Conservation (phyloP, 2,329 filamentous ascomycete species). For the Tolypocladium inflatum region DNA sequence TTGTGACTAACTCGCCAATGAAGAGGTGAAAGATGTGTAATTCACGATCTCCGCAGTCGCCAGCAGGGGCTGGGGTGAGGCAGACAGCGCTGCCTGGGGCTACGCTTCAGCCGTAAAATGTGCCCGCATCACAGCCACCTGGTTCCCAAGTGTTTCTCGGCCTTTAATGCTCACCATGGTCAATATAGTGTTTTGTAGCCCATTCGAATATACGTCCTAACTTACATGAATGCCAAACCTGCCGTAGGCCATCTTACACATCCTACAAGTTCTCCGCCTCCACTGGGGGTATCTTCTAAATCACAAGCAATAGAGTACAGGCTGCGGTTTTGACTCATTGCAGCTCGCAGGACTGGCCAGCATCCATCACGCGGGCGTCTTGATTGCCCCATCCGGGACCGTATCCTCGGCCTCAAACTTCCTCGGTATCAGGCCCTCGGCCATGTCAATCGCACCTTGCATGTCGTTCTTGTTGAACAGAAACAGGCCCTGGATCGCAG, state of each 20-base stretch:
- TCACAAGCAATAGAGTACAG: neutral
- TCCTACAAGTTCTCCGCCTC: neutral
- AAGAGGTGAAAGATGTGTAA: neutral
- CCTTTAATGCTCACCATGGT: too few species aligned
- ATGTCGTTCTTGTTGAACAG: slow-evolving; percentile 90
- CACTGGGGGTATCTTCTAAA: slow-evolving; percentile 7
- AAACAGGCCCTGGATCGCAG: slow-evolving; percentile 88
- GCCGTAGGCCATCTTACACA: neutral
- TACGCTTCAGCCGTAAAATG: too few species aligned
- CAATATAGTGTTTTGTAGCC: neutral
- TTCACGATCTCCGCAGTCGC: neutral
- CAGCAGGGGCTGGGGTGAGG: neutral
- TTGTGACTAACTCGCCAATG: neutral
- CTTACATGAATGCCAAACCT: neutral
- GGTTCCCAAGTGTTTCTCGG: neutral
- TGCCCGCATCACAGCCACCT: neutral
- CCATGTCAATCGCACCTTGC: slow-evolving; percentile 76
- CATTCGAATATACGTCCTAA: neutral
- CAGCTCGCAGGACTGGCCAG: neutral
- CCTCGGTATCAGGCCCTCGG: slow-evolving; percentile 53
- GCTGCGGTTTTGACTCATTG: neutral
- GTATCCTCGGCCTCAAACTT: slow-evolving; percentile 41
- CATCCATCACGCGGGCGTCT: slow-evolving; percentile 24
- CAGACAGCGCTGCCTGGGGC: too few species aligned
- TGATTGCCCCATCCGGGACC: slow-evolving; percentile 27